Percentiles rank a stretch among this genome's conserved stretches.
Evolutionary conservation across 163 green algal species (phyloP).

Genomic region (Volvox carteri): DNA sequence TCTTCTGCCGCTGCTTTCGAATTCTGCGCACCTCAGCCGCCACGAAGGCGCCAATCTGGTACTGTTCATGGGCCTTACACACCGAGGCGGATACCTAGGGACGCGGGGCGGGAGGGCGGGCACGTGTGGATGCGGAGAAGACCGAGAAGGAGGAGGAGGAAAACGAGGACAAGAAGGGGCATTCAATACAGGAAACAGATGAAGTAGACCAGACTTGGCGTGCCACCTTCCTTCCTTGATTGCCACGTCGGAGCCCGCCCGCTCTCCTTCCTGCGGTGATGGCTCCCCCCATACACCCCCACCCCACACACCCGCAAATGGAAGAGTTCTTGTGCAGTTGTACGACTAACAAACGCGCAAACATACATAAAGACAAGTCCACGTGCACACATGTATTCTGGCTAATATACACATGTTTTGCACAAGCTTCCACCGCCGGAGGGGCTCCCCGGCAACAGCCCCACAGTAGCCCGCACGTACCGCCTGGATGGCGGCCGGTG

Average conservation of each 20-base stretch:
- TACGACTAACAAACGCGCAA: neutral
- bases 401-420: neutral
- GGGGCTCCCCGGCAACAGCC: neutral
- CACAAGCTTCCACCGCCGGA: neutral
- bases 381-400: neutral
- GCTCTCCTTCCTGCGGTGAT: neutral
- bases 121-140: neutral
- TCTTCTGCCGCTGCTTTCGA: neutral
- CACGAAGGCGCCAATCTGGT: slow-evolving; percentile 28
- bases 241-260: neutral
- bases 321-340: neutral
- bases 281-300: too few relatives aligned
- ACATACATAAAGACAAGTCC: too few relatives aligned
- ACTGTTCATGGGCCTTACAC: slow-evolving; percentile 19
- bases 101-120: neutral
- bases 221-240: neutral
- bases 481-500: neutral
- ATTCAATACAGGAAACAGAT: neutral
- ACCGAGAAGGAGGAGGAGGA: neutral
- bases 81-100: slow-evolving; percentile 23
- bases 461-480: neutral
- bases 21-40: slow-evolving; percentile 31
- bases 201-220: neutral
- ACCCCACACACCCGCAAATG: too few relatives aligned
- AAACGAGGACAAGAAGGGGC: neutral